A percentile compares a stretch with the other conserved stretches of the same genome.
These are phyloP conservation scores for Fusarium veterinarium DNA, from an alignment of 2,329 filamentous ascomycete species.

Conservation along the genomic window DNA sequence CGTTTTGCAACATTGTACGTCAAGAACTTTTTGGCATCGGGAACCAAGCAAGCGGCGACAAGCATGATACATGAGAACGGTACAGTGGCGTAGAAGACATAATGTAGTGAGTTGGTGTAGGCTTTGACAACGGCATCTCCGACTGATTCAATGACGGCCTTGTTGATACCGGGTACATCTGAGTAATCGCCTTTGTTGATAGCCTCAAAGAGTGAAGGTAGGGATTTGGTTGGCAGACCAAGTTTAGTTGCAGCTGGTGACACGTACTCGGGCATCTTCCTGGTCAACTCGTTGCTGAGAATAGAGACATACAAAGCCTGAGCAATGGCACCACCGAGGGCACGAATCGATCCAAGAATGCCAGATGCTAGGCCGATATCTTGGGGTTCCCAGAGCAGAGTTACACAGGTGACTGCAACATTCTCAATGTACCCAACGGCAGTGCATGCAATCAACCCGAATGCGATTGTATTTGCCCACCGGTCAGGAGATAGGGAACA, in stretches of 20 bases:
- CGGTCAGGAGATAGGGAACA: conserved; percentile 44
- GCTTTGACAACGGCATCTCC: conserved; percentile 51
- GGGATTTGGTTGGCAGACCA: conserved; percentile 50
- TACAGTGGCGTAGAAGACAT: conserved; percentile 56
- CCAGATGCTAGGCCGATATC: conserved; percentile 59
- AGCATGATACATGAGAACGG: conserved; percentile 56
- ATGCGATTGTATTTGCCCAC: conserved; percentile 48
- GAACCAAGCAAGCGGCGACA: conserved; percentile 51
- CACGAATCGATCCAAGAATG: conserved; percentile 59
- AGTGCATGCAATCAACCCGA: conserved; percentile 48
- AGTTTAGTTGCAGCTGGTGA: conserved; percentile 49
- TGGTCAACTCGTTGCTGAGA: conserved; percentile 50
- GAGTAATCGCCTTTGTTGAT: conserved; percentile 49
- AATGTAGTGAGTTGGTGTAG: conserved; percentile 57
- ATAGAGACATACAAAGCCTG: conserved; percentile 53
- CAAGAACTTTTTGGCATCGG: conserved; percentile 57
- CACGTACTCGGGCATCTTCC: conserved; percentile 51
- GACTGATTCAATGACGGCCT: conserved; percentile 50
- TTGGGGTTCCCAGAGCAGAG: conserved; percentile 58
- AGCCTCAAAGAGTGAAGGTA: conserved; percentile 50
- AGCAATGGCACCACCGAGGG: conserved; percentile 53
- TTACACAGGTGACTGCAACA: conserved; percentile 56
- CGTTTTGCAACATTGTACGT: conserved; percentile 58
- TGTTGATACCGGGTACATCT: conserved; percentile 50
- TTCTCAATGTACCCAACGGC: conserved; percentile 55